Evolutionary conservation across 2,329 filamentous ascomycete genomes (phyloP).

Genomic region (Monosporascus sp.): DNA sequence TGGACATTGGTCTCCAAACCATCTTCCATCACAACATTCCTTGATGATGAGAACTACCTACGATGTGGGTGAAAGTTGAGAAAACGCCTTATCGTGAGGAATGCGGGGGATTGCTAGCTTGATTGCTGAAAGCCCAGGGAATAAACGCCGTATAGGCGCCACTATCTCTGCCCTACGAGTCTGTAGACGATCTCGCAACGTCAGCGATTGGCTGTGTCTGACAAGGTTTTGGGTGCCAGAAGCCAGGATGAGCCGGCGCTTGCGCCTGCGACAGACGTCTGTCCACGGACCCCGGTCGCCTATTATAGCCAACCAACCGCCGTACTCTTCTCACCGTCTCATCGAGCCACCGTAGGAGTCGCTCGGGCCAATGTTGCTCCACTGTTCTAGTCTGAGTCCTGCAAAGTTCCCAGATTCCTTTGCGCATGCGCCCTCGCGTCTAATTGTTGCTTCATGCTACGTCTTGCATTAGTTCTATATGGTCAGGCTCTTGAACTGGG

Average conservation of each 20-base stretch:
- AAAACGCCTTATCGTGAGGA: slow-evolving; percentile 2
- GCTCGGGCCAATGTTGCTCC: slow-evolving; percentile 6
- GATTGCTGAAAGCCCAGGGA: slow-evolving; percentile 1
- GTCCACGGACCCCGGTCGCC: slow-evolving; percentile 21
- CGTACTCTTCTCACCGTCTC: slow-evolving; percentile 13
- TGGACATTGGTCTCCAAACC: too few species aligned
- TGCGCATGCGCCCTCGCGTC: slow-evolving; percentile 20
- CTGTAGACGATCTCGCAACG: slow-evolving; percentile 23
- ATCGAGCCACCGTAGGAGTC: slow-evolving; percentile 8
- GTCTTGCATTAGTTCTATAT: slow-evolving; percentile 24
- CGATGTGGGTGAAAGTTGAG: too few species aligned
- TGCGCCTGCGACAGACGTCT: slow-evolving; percentile 28
- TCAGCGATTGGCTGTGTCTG: slow-evolving; percentile 18
- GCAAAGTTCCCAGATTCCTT: slow-evolving; percentile 1
- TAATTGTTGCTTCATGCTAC: slow-evolving; percentile 21
- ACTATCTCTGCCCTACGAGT: slow-evolving; percentile 14
- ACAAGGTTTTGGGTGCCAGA: slow-evolving; percentile 17
- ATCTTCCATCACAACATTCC: too few species aligned
- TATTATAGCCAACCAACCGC: slow-evolving; percentile 34
- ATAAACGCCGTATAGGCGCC: slow-evolving; percentile 22
- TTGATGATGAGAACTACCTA: too few species aligned
- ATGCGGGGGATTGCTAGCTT: slow-evolving; percentile 10
- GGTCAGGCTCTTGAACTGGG: slow-evolving; percentile 14
- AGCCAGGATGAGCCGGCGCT: slow-evolving; percentile 29
- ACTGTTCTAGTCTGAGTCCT: slow-evolving; percentile 13